Conservation (phyloP, 1,284 basidiomycete genomes). For the Tilletia setariae region DNA sequence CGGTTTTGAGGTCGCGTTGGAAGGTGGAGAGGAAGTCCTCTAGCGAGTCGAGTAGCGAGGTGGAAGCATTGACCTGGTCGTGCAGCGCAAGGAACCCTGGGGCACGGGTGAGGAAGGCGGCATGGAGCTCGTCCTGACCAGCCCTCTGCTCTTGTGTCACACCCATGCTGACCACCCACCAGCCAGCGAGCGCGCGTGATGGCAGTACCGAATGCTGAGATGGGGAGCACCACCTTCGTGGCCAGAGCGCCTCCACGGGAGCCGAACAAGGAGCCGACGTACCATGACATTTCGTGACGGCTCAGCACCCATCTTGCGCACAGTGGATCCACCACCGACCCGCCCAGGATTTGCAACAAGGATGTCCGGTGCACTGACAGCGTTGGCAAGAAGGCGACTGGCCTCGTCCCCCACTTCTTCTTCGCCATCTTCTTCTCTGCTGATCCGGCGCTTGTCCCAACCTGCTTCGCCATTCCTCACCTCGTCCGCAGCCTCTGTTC, state of each 20-base stretch:
- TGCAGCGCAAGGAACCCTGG: slow-evolving; percentile 29
- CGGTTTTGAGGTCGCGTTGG: slow-evolving; percentile 83
- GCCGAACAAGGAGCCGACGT: background rate
- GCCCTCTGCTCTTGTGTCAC: background rate
- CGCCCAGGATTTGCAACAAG: too few species aligned
- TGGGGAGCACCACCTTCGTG: background rate
- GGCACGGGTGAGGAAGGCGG: slow-evolving; percentile 19
- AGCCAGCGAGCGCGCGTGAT: too few species aligned
- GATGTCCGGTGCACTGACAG: background rate
- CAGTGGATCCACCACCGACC: too few species aligned
- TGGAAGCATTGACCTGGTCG: slow-evolving; percentile 70
- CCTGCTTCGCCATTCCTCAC: too few species aligned
- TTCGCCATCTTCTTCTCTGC: too few species aligned
- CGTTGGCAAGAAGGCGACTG: background rate
- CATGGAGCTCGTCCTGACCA: background rate
- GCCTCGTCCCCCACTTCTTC: background rate
- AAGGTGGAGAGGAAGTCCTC: slow-evolving; percentile 90
- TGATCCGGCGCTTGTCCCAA: too few species aligned
- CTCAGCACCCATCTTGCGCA: too few species aligned
- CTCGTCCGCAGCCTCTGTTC: too few species aligned
- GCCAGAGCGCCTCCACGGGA: too few species aligned
- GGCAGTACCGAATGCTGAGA: background rate
- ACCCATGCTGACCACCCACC: too few species aligned
- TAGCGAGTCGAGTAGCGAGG: slow-evolving; percentile 67
- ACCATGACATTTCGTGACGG: too few species aligned